Evolutionary conservation across 371 early-diverging fungal species (phyloP), one percentile per base, ranked within the genome.

Genomic region (Batkoa obscura): DNA sequence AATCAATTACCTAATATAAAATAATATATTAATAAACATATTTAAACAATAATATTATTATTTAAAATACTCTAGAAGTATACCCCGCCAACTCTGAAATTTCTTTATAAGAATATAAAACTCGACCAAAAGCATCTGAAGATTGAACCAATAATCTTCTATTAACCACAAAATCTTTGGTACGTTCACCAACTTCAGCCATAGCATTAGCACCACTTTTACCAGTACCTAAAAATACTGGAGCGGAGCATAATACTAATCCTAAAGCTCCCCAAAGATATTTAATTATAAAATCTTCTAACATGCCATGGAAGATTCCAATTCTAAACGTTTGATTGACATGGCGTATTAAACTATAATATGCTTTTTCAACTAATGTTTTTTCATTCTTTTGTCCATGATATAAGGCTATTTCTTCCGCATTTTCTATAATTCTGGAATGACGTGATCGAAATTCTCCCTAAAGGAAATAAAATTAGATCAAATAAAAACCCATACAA

Each of bases 261-360:
- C 96, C 96, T 56, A 84, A 78, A 4, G 92, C 94, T 50, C 90
- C 88, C 94, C 96, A 95, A 60, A 85, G 84, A 72, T 88, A 89
- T 63, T 88, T 89, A 69, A 89, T 86, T 46, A 91, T 78, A 67
- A 89, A 89, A 59, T 88, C 88, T 56, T 88, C 88, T 61, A 90
- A 65, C 88, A 87, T 88, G 47, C 86, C 84, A 66, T 88, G 87
- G 49, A 78, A 80, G 34, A 87, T 80, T 36, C 86, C 74, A 52
- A 83, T 70, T 43, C 79, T 73, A 68, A 80, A 86, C 57, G 86
- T 74, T 37, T 76, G 69, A 63, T 90, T 88, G 64, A 88, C 78
- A 62, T 90, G 89, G 50, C 74, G 73, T 65, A 88, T 86, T 36
- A 90, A 65, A 1, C 68, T 71, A 58, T 73, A 72, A 61, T 88